Conservation (phyloP, 148 eudicot species). For the Silene latifolia region DNA sequence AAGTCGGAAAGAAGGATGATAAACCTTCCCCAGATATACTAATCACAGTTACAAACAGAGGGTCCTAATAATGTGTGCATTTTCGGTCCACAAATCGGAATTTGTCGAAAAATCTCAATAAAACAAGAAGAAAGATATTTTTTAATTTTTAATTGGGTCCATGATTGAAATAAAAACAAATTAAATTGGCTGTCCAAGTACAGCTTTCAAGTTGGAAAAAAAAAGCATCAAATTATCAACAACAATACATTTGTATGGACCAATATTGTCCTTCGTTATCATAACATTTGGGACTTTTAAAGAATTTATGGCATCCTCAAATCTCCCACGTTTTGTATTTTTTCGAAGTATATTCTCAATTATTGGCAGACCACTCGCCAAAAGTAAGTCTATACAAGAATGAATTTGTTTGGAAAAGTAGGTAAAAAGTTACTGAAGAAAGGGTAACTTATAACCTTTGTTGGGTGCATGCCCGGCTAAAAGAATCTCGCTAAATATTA, state of each 20-base stretch:
- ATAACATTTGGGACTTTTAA: background rate
- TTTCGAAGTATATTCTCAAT: background rate
- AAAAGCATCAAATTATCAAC: constrained; percentile 3
- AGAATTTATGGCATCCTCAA: background rate
- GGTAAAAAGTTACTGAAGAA: background rate
- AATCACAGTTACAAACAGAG: background rate
- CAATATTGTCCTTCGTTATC: constrained; percentile 17
- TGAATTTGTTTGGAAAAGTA: background rate
- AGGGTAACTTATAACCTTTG: background rate
- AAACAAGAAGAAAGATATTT: background rate
- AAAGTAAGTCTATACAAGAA: constrained; percentile 1
- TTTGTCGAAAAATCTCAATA: background rate
- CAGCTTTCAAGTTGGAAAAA: constrained; percentile 1
- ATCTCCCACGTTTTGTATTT: background rate
- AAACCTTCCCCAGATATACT: constrained; percentile 24
- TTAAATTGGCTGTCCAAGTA: constrained; percentile 3
- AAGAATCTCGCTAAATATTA: no score
- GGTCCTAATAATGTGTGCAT: constrained; percentile 4
- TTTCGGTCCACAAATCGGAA: constrained; percentile 9
- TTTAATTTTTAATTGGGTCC: background rate
- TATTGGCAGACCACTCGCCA: constrained; percentile 25
- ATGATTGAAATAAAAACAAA: background rate
- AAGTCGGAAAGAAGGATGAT: background rate
- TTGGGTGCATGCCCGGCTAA: background rate
- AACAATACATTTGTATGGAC: background rate